Percentiles rank a stretch among this genome's conserved stretches.
These are phyloP conservation scores for Friedmanniomyces simplex DNA, from an alignment of 495 filamentous ascomycete species.

Conservation along the genomic window DNA sequence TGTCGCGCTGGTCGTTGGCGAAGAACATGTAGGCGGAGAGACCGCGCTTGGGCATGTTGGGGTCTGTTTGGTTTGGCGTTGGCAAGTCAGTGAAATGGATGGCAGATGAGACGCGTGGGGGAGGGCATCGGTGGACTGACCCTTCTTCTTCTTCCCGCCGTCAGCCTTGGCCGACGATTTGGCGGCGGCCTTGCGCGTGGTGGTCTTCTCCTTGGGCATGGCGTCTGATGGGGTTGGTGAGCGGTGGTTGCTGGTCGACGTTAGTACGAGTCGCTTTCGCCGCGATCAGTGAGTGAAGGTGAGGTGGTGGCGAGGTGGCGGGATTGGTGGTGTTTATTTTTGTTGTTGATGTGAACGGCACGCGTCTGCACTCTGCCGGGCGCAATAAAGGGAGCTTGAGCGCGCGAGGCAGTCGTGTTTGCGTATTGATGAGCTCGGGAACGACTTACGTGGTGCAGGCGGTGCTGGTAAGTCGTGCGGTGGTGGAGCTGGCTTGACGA, in stretches of 20 bases:
- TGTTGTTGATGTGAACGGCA: neutral
- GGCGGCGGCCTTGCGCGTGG: conserved; percentile 43
- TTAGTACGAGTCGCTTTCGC: neutral
- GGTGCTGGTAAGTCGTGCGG: conserved; percentile 22
- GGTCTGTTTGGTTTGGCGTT: conserved; percentile 69
- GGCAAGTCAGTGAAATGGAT: conserved; percentile 7
- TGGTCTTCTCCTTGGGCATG: conserved; percentile 69
- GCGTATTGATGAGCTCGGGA: neutral
- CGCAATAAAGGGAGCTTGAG: neutral
- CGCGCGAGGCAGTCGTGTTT: neutral
- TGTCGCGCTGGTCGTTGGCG: conserved; percentile 96
- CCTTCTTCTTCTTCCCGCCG: conserved; percentile 71
- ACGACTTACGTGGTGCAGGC: conserved; percentile 9
- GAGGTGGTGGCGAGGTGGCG: neutral
- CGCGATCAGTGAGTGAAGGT: neutral
- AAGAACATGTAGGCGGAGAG: conserved; percentile 99
- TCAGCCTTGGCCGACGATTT: conserved; percentile 38
- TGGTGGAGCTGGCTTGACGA: conserved; percentile 17
- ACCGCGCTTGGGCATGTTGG: conserved; percentile 97
- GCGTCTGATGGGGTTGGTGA: conserved; percentile 27
- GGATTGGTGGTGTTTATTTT: neutral
- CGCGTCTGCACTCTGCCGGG: conserved; percentile 3
- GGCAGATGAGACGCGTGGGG: neutral
- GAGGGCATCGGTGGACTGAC: conserved; percentile 40
- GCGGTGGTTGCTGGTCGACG: conserved; percentile 4